phyloP scores from a whole-genome alignment of 2,329 filamentous ascomycete genomes.

The Aspergillus pseudoterreus region DNA sequence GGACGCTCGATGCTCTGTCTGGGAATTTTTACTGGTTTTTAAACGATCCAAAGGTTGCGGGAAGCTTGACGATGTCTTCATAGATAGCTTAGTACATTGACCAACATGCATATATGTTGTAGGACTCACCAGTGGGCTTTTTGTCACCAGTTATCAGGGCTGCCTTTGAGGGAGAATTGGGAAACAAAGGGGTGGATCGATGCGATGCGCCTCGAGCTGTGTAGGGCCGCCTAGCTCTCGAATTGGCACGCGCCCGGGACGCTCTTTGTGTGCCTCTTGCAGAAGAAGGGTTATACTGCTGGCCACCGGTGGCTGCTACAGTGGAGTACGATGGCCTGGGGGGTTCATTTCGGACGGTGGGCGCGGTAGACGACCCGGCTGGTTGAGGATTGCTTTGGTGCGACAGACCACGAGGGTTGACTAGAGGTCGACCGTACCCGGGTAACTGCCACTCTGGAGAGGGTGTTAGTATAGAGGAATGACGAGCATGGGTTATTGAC shows the following conservation, averaged over 20 bases:
- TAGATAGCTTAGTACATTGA: background rate
- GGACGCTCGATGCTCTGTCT: background rate
- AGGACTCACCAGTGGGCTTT: background rate
- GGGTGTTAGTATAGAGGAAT: background rate
- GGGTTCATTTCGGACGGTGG: background rate
- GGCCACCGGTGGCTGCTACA: background rate
- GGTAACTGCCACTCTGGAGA: conserved; percentile 21
- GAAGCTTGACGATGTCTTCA: conserved; percentile 11
- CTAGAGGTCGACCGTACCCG: conserved; percentile 15
- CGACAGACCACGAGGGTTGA: background rate
- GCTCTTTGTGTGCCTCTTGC: background rate
- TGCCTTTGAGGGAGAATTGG: background rate
- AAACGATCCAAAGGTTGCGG: conserved; percentile 17
- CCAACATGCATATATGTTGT: background rate
- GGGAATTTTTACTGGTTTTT: conserved; percentile 20
- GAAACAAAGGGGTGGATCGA: background rate
- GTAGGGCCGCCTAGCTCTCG: background rate
- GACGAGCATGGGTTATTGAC: background rate
- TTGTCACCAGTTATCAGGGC: background rate
- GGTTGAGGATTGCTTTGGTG: background rate
- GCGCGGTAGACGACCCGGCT: background rate
- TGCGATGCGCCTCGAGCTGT: background rate
- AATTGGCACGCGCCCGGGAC: background rate
- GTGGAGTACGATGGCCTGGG: background rate
- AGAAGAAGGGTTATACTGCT: background rate